A percentile compares a stretch with the other conserved stretches of the same genome.
Conservation (phyloP, 169 alveolate species). For the Eimeria tenella region DNA sequence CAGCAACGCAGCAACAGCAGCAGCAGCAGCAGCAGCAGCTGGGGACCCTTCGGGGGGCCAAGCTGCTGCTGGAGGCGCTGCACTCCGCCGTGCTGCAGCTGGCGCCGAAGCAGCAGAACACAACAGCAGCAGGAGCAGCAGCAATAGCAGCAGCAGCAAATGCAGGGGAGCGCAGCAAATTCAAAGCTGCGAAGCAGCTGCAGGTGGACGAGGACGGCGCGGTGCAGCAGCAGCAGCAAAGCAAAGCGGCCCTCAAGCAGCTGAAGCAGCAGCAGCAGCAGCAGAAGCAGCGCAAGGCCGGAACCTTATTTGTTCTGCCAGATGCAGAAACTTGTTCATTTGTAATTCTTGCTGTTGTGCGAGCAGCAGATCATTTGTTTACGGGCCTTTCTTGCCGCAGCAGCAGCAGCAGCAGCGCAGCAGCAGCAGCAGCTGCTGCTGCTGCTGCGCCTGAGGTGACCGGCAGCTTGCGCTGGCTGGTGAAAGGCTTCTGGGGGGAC, state of each 20-base stretch:
- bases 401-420: background rate
- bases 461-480: background rate
- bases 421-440: background rate
- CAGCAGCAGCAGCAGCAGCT: background rate
- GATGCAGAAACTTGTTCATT: background rate
- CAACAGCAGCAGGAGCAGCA: background rate
- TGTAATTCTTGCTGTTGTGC: background rate
- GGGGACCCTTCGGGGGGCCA: background rate
- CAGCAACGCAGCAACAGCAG: background rate
- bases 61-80: background rate
- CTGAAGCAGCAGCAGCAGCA: background rate
- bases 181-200: background rate
- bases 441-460: background rate
- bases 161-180: background rate
- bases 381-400: background rate
- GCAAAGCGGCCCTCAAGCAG: background rate
- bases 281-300: background rate
- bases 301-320: background rate
- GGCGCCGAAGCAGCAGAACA: background rate
- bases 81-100: background rate
- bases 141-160: background rate
- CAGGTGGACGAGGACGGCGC: background rate
- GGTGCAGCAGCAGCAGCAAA: background rate
- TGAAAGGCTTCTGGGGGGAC: background rate
- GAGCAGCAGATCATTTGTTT: background rate